Evolutionary conservation across 2,329 filamentous ascomycete species (phyloP), one percentile per base, ranked within the genome.

Genomic region (Botrytis pseudocinerea): DNA sequence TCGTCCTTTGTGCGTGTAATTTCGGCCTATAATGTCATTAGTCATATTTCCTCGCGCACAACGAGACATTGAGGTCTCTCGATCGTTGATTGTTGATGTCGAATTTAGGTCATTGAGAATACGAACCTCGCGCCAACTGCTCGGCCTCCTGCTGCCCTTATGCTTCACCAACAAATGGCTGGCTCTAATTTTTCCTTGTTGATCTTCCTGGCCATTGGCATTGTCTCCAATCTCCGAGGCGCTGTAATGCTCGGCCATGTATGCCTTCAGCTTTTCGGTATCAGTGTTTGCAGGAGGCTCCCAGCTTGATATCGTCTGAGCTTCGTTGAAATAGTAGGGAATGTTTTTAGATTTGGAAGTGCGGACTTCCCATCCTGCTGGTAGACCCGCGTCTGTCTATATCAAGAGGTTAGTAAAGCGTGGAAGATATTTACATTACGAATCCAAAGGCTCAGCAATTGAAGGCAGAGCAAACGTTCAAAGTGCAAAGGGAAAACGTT

Each of bases 291-390:
- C 82, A 14, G 96, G 96, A 4, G 96, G 95, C 82, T 98, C 96
- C 96, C 96, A 99, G 84, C 93, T 90, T 76, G 96, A 98, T 82
- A 94, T 90, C 82, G 95, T 95, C 76, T 94, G 93, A 78, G 84
- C 85, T 63, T 92, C 86, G 84, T 98, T 97, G 91, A 98, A 98
- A 87, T 98, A 99, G 87, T 99, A 99, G 54, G 96, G 96, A 51
- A 98, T 92, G 85, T 97, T 97, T 87, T 98, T 98, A 83, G 94
- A 97, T 86, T 98, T 97, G 83, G 94, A 97, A 85, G 97, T 94
- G 82, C 96, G 94, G 81, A 99, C 94, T 85, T 98, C 96, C 95
- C 95, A 98, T 82, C 91, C 90, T 68, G 90, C 83, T 75, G 95
- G 95, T 76, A 98, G 90, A 82, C 95, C 95, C 78, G 92, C 91